Evolutionary conservation across 2,329 filamentous ascomycete genomes (phyloP), one percentile per base, ranked within the genome.

Genomic region (Blastomyces gilchristii): DNA sequence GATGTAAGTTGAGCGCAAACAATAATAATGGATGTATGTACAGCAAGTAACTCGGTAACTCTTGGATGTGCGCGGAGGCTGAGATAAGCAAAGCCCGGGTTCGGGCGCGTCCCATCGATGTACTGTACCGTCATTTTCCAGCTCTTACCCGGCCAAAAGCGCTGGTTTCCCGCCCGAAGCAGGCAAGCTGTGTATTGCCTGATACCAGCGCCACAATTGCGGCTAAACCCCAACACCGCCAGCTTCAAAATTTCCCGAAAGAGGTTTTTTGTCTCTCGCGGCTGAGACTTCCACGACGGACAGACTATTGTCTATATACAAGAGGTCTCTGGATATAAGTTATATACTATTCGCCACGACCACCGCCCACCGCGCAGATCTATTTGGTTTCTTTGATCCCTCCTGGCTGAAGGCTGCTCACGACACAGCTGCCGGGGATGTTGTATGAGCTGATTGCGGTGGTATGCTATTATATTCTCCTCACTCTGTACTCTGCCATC

Each of bases 371-470:
- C 16, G 41, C 41, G 41, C 41, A 14, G 3, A 45, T 18, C 16
- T 7, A 6, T 4, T n/a, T 2, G 16, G 16, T 39, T 37, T 37
- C 22, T 56, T 22, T 34, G 0, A 3, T 22, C 28, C 52, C 11
- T 39, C n/a, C 25, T 43, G 54, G 25, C 28, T 43, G 37, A 41
- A 37, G 54, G 34, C 22, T 58, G 34, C 14, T 58, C 31, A 28
- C 54, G 5, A 25, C n/a, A 59, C 57, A 49, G 39, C 43, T 45
- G 28, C 31, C 47, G 62, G 70, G 76, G 68, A 97, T 99, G 94
- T 81, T 99, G 79, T 99, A 99, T 82, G 94, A 99, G 81, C 82
- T 97, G 73, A 94, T 99, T 77, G 94, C 90, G 76, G 88, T 97
- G 79, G 94, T 97, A 80, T 72, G 88, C 80, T 12, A n/a, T 58